Evolutionary conservation across 306 rosid genomes (phyloP).

Genomic region (Hippophae tibetana): DNA sequence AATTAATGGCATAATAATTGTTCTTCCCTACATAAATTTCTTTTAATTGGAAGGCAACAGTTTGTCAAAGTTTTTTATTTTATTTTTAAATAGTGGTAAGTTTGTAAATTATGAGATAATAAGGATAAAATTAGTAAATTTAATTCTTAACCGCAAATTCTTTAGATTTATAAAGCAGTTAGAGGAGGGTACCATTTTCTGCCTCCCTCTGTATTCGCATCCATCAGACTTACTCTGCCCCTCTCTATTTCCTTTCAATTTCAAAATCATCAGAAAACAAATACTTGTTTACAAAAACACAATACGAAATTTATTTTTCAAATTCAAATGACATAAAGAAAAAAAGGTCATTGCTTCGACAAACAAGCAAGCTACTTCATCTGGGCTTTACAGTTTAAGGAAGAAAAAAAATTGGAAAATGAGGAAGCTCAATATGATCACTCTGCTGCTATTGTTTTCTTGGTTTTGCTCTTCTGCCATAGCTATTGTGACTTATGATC

Average conservation of each 20-base stretch:
- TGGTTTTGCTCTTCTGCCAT: slow-evolving; percentile 29
- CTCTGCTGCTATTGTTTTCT: slow-evolving; percentile 20
- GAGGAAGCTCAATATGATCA: slow-evolving; percentile 1
- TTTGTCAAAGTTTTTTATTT: too few relatives aligned
- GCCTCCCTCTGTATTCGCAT: too few relatives aligned
- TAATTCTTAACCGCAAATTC: too few relatives aligned
- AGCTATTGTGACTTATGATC: slow-evolving; percentile 65
- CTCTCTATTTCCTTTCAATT: not conserved
- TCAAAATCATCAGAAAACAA: slow-evolving; percentile 10
- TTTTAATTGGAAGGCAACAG: too few relatives aligned
- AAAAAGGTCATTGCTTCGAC: slow-evolving; percentile 21
- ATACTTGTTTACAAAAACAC: slow-evolving; percentile 10
- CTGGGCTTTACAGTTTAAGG: slow-evolving; percentile 16
- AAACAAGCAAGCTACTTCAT: slow-evolving; percentile 1
- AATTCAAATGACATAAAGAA: slow-evolving; percentile 18
- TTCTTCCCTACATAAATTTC: too few relatives aligned
- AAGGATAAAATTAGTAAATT: too few relatives aligned
- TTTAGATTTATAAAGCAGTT: too few relatives aligned
- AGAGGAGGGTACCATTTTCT: too few relatives aligned
- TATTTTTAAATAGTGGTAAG: too few relatives aligned
- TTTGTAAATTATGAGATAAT: too few relatives aligned
- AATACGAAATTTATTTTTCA: slow-evolving; percentile 18
- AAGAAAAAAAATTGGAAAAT: slow-evolving; percentile 24
- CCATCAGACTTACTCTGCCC: not conserved
- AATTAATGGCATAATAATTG: too few relatives aligned